Conservation (phyloP, 306 rosid species). For the Argentina anserina region DNA sequence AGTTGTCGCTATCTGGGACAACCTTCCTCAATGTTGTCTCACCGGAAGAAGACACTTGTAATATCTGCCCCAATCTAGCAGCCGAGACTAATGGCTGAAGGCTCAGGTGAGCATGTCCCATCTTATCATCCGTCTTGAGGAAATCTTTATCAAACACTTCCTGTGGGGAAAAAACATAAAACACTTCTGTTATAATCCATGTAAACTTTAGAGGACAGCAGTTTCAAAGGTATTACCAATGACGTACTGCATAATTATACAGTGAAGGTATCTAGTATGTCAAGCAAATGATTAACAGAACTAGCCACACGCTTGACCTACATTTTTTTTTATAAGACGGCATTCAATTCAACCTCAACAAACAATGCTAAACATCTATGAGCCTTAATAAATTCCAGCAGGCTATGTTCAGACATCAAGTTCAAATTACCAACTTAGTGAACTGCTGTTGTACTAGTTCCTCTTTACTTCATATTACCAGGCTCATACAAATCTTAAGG, state of each 20-base stretch:
- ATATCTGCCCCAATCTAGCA: slow-evolving; percentile 69
- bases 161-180: slow-evolving; percentile 28
- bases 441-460: background rate
- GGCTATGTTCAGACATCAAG: background rate
- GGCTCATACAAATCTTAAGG: background rate
- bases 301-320: background rate
- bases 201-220: background rate
- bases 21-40: slow-evolving; percentile 75
- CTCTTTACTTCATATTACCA: background rate
- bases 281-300: background rate
- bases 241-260: background rate
- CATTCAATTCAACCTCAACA: background rate
- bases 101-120: slow-evolving; percentile 85
- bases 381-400: background rate
- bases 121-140: slow-evolving; percentile 88
- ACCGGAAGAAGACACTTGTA: slow-evolving; percentile 52
- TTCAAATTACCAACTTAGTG: background rate
- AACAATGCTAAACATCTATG: background rate
- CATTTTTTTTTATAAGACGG: background rate
- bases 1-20: slow-evolving; percentile 69
- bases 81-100: slow-evolving; percentile 88
- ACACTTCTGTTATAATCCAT: slow-evolving; percentile 4
- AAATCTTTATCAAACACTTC: slow-evolving; percentile 96
- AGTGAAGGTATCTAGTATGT: background rate
- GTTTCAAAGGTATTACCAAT: slow-evolving; percentile 1